Evolutionary conservation across 768 basidiomycete genomes (phyloP), one percentile per base, ranked within the genome.

Genomic region (Lentinula aciculospora): DNA sequence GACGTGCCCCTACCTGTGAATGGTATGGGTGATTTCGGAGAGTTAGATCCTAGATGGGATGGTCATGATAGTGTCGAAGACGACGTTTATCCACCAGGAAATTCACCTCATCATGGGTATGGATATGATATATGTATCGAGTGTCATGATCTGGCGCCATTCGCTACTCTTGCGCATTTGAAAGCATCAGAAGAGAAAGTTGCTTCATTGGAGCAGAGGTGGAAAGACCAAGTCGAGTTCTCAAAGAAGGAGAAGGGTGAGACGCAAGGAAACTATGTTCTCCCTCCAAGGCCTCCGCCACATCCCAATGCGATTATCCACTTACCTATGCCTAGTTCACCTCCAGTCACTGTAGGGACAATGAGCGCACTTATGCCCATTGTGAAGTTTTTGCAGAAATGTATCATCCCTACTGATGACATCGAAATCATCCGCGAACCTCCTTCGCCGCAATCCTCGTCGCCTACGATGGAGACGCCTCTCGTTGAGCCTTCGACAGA

Each of bases 51-150:
- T 4, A 32, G 25, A 34, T 36, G 32, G 48, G 19, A 51, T 36
- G 50, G 39, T 31, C 15, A 54, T 25, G 19, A 46, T 54, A 32
- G 23, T 25, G 45, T 51, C 40, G 44, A 37, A n/a, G 17, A 37
- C 57, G 45, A 39, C 37, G 31, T 21, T 27, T 51, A 31, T 53
- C 51, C 49, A 25, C 36, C 51, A 13, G 42, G 37, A n/a, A 60
- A 60, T 49, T 48, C 58, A 25, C 53, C 53, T 13, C 23, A 15
- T 3, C 34, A 73, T n/a, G 85, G 84, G 32, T 74, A 79, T 59
- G 90, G 89, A 15, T 94, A 85, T 66, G 87, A 93, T 65, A 82
- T 96, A 42, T 94, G 92, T 68, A 81, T 96, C 60, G 92, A 96
- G 71, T 92, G 90, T 66, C 88, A 90, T 65, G 91, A 94, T 62